Evolutionary conservation across 371 early-diverging fungal species (phyloP).

Genomic region (Mortierella sp.): DNA sequence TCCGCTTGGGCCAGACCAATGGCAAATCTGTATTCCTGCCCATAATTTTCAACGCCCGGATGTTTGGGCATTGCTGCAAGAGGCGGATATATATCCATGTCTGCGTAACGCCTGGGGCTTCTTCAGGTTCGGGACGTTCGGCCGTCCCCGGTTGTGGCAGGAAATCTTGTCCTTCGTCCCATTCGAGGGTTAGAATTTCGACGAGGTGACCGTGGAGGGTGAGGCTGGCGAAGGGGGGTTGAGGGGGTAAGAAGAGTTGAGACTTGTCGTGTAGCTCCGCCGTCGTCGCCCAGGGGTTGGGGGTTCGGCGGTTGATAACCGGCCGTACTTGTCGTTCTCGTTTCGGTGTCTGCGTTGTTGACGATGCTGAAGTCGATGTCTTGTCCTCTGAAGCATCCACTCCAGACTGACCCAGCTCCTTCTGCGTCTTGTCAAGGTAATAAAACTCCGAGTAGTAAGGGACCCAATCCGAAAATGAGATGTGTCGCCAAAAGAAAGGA

Average conservation of each 20-base stretch:
- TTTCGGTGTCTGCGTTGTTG: background rate
- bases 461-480: background rate
- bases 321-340: background rate
- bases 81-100: background rate
- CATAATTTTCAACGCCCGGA: background rate
- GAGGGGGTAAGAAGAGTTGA: background rate
- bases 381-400: background rate
- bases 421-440: background rate
- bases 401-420: background rate
- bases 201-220: conserved; percentile 5
- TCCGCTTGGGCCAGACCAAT: background rate
- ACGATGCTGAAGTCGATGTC: background rate
- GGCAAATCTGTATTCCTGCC: background rate
- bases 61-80: background rate
- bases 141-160: background rate
- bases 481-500: background rate
- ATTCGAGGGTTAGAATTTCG: background rate
- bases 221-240: background rate
- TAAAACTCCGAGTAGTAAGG: background rate
- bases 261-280: background rate
- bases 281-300: background rate
- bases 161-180: background rate
- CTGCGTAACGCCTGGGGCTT: background rate
- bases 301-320: background rate
- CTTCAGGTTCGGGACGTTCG: background rate